Percentiles rank a stretch among this genome's conserved stretches.
phyloP scores from a whole-genome alignment of 768 basidiomycete genomes.

The Termitomyces sp. region DNA sequence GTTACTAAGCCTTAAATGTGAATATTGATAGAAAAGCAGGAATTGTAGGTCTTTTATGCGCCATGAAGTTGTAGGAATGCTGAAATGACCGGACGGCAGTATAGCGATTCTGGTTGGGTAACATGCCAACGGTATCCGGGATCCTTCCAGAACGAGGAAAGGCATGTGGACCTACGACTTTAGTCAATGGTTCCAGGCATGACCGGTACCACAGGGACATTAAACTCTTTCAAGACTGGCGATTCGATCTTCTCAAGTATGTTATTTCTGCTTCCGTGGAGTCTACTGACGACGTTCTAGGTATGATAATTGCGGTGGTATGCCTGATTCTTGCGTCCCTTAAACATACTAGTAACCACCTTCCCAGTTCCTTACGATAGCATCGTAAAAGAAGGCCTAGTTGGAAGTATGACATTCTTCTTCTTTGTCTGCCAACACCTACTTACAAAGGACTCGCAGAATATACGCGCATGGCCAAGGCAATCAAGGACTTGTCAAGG shows the following conservation, averaged over 20 bases:
- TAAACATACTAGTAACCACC: background rate
- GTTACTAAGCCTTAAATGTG: background rate
- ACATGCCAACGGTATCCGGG: conserved; percentile 65
- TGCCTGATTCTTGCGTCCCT: background rate
- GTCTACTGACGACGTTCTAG: conserved; percentile 12
- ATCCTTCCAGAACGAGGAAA: conserved; percentile 51
- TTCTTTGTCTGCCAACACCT: too few species aligned
- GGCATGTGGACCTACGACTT: background rate
- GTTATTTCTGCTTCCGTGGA: conserved; percentile 4
- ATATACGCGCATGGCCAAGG: conserved; percentile 59
- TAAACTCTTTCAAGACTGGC: conserved; percentile 58
- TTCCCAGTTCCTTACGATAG: conserved; percentile 50
- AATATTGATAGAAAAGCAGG: conserved; percentile 31
- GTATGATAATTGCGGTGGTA: conserved; percentile 56
- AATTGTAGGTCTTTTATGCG: conserved; percentile 27
- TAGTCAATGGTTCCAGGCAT: background rate
- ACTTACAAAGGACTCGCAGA: conserved; percentile 1
- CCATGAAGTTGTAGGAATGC: background rate
- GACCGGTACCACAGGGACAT: conserved; percentile 35
- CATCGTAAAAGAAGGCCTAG: conserved; percentile 49
- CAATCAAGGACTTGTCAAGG: conserved; percentile 45
- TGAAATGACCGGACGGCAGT: conserved; percentile 23
- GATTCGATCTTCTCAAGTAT: conserved; percentile 65
- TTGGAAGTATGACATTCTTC: conserved; percentile 35
- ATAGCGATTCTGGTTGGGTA: conserved; percentile 61